A percentile compares a stretch with the other conserved stretches of the same genome.
Evolutionary conservation across 148 eudicot genomes (phyloP).

Genomic region (Cornus kousa): DNA sequence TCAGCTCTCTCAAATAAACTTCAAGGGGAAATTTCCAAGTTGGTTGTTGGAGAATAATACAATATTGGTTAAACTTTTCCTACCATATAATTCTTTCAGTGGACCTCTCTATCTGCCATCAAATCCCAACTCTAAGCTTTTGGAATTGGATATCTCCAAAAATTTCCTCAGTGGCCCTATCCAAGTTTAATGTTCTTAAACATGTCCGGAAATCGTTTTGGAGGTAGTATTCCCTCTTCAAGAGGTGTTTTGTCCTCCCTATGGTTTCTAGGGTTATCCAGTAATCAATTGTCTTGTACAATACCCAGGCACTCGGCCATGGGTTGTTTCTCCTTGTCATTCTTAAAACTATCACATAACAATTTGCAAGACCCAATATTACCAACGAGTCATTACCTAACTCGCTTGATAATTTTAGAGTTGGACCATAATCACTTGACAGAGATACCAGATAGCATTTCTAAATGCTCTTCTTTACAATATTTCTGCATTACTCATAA

Average conservation of each 20-base stretch:
- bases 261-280: not conserved
- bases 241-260: not conserved
- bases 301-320: conserved; percentile 4
- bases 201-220: conserved; percentile 8
- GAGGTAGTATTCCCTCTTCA: conserved; percentile 11
- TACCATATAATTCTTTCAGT: too few relatives aligned
- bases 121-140: not conserved
- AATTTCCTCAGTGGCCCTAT: not conserved
- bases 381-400: not conserved
- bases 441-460: not conserved
- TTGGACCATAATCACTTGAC: conserved; percentile 4
- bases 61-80: too few relatives aligned
- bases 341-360: conserved; percentile 9
- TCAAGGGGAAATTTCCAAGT: too few relatives aligned
- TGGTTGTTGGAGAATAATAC: too few relatives aligned
- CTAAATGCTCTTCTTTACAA: not conserved
- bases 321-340: not conserved
- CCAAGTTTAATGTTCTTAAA: not conserved
- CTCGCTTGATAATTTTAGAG: not conserved
- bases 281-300: not conserved
- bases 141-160: conserved; percentile 1
- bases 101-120: not conserved
- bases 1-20: too few relatives aligned
- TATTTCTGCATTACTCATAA: conserved; percentile 6
- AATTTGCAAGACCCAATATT: conserved; percentile 9